Evolutionary conservation across 179 eudicot genomes (phyloP), one percentile per base, ranked within the genome.

Genomic region (Silene coronaria): DNA sequence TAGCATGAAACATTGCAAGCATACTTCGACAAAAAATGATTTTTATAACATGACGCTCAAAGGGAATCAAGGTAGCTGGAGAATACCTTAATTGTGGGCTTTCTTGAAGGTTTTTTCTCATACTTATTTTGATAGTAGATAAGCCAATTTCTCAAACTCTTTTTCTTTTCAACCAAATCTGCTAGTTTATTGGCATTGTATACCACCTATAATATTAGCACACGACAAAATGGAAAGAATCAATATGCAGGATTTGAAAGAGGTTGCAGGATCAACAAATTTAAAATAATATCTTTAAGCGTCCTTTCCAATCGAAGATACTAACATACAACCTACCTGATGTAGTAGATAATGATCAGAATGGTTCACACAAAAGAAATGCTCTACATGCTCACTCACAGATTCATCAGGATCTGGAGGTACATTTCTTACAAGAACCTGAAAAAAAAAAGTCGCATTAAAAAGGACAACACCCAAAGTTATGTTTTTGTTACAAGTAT

Each of bases 361-460:
- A 82, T 93, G 98, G 81, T 93, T 93, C 63, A 93, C 98, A 75
- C 91, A 85, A 75, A 93, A 93, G 85, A 93, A 93, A 84, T 93
- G 98, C 72, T 91, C 96, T 42, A 93, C 96, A 73, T 91, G 96
- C 84, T 90, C 91, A 75, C 91, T 88, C 65, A 87, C 89, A 62
- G 93, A 85, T 86, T 94, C 97, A 88, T 94, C 91, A 21, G 96
- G 87, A 67, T 94, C 98, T 58, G 91, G 82, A 48, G 98, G 97
- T 62, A 91, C 90, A 80, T 91, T 94, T 86, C 91, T 88, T 73
- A 91, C 91, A 75, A 93, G 96, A 46, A 93, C 98, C 98, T 95
- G 85, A 77, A 82, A 70, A 34, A 61, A 42, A n/a, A 30, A 51
- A 51, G 19, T 21, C 72, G 11, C 55, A 38, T 58, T 45, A 32